Conservation (phyloP, 2,329 filamentous ascomycete genomes). For the Zopfia rhizophila region DNA sequence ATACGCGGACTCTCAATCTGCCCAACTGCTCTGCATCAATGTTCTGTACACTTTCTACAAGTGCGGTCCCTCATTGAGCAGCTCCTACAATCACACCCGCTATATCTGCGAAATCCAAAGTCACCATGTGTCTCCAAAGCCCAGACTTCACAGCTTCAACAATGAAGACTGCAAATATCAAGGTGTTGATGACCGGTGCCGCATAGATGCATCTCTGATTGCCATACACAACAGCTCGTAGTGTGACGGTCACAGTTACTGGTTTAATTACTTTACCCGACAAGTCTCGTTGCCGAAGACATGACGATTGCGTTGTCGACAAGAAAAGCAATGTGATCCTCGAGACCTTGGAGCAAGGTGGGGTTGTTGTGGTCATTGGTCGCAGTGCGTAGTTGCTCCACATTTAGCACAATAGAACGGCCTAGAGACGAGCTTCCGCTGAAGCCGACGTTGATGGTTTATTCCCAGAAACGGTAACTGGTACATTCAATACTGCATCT, state of each 20-base stretch:
- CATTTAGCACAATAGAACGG: conserved; percentile 10
- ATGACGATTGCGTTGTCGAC: conserved; percentile 10
- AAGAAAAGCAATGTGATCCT: conserved; percentile 10
- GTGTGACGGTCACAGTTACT: conserved; percentile 1
- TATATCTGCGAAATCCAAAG: conserved; percentile 9
- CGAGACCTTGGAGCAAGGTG: conserved; percentile 5
- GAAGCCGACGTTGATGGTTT: conserved; percentile 4
- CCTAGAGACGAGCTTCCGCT: conserved; percentile 7
- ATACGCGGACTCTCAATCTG: too few relatives aligned
- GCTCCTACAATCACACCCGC: conserved; percentile 6
- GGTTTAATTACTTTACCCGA: too few relatives aligned
- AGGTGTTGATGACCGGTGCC: conserved; percentile 3
- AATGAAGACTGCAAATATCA: conserved; percentile 10
- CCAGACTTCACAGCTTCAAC: conserved; percentile 3
- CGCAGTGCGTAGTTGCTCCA: conserved; percentile 4
- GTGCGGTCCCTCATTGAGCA: conserved; percentile 5
- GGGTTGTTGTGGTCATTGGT: neutral
- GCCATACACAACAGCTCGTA: conserved; percentile 10
- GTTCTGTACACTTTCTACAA: too few relatives aligned
- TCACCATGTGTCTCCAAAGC: conserved; percentile 5
- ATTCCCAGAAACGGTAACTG: conserved; percentile 1
- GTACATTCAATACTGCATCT: neutral
- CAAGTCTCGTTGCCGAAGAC: too few relatives aligned
- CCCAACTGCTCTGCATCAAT: too few relatives aligned
- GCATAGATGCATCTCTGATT: conserved; percentile 5